Evolutionary conservation across 2,329 filamentous ascomycete genomes (phyloP), one percentile per base, ranked within the genome.

Genomic region (Rhytidhysteron rufulum): DNA sequence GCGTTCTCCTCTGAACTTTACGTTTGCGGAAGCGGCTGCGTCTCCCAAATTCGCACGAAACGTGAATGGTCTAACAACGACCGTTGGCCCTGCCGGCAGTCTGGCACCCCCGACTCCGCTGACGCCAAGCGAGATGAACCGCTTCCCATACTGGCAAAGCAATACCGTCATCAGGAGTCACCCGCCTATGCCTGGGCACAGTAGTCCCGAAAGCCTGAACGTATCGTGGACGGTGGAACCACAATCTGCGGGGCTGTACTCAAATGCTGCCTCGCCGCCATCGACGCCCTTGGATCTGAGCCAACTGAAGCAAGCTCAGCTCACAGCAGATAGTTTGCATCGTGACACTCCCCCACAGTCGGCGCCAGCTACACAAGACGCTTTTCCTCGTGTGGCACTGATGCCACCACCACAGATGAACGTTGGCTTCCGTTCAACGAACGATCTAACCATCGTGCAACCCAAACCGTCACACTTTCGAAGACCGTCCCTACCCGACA

Each of bases 301-400:
- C 22, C 59, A 58, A 34, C 24, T 57, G 15, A 55, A 56, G 10
- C 55, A 65, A 32, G 49, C 51, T 9, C 53, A 53, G 10, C 46
- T 65, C 40, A 44, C 48, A 7, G 61, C 58, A 30, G 62, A 62
- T 15, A 54, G 41, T 49, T 48, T 55, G 49, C 68, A 65, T 41
- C 69, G 68, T 35, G 70, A 73, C 42, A 73, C 72, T 4, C 71
- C 71, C 27, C 72, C 72, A 6, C 71, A 74, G 45, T 74, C 71
- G 19, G 72, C 72, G 27, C 72, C 72, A 11, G 69, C 72, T 3
- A 67, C 65, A n/a, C 71, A 74, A 44, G 67, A 71, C 49, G 63
- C 55, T 33, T 75, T 75, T 42, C 60, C 67, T 13, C 55, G 55
- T 8, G 54, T 53, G 20, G 48, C 55, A 6, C 67, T 64, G 40